Evolutionary conservation across 306 rosid genomes (phyloP), one percentile per base, ranked within the genome.

Genomic region (Boehmeria nivea): DNA sequence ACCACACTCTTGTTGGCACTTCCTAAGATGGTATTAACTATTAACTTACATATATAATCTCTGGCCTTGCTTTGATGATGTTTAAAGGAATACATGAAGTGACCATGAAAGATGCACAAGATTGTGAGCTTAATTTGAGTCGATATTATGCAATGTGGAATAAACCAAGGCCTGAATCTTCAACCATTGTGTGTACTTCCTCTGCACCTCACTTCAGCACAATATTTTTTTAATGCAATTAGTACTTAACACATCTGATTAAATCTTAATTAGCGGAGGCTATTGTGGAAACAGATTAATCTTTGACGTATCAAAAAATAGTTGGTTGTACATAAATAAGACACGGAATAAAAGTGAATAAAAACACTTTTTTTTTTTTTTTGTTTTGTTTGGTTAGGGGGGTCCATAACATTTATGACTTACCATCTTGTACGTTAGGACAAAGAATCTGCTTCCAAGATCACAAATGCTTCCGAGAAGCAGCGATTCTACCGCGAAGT

Each of bases 131-230:
- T 43, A 66, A 53, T 57, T 73, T 91, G 37, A 84, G 76, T 80
- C 82, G 93, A 40, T 87, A 91, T 66, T 59, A 78, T 47, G 96
- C 98, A 46, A 84, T 69, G 96, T 91, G 98, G 96, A 76, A 84
- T 77, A 69, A 75, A 51, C 95, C 96, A 33, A 74, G 98, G 66
- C 98, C 94, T 16, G 98, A 87, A 74, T 81, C 96, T 46, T 66
- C 81, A 51, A 75, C 67, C 58, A 61, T 40, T 72, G 98, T 84
- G 63, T 68, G 88, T 27, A 26, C 6, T 62, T 33, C n/a, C 53
- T 59, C 50, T 34, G 22, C 25, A 46, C 26, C 43, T 44, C 47
- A 22, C 53, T 53, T 33, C 11, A 5, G 38, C 11, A 33, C 38
- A 5, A 33, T 33, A 33, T 33, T 4, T 33, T n/a, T n/a, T n/a